Conservation (phyloP, 495 filamentous ascomycete species). For the Collariella sp. region DNA sequence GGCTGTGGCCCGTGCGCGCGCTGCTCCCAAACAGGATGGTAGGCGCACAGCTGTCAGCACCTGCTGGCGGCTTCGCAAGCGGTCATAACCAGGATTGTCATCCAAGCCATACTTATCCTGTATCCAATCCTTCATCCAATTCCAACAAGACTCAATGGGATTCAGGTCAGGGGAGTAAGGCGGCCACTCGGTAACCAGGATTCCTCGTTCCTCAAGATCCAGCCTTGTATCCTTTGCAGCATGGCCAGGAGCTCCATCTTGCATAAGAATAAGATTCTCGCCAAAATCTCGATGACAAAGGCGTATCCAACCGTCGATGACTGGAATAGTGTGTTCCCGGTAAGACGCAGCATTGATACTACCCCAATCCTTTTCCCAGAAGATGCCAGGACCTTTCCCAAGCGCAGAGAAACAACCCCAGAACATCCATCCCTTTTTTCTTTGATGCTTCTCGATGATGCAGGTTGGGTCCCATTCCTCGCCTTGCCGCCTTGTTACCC, state of each 20-base stretch:
- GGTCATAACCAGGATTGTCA: too few relatives aligned
- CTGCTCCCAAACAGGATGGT: too few relatives aligned
- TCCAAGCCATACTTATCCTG: not conserved
- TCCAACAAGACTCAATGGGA: constrained; percentile 22
- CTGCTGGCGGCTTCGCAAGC: too few relatives aligned
- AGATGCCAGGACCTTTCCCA: constrained; percentile 23
- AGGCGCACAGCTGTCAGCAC: too few relatives aligned
- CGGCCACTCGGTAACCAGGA: constrained; percentile 20
- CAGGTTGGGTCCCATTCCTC: constrained; percentile 17
- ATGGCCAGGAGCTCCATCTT: constrained; percentile 18
- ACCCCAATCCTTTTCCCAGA: constrained; percentile 31
- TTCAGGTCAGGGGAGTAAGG: constrained; percentile 22
- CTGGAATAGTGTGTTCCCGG: constrained; percentile 16
- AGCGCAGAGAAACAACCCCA: constrained; percentile 19
- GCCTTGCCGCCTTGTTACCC: constrained; percentile 7
- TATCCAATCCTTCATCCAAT: constrained; percentile 25
- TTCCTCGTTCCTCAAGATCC: constrained; percentile 5
- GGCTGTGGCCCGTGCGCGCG: too few relatives aligned
- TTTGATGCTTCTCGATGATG: constrained; percentile 11
- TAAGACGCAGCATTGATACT: constrained; percentile 18
- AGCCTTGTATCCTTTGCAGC: constrained; percentile 3
- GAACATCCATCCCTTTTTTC: constrained; percentile 26
- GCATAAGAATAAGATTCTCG: constrained; percentile 12
- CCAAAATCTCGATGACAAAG: not conserved
- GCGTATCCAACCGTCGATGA: constrained; percentile 17